Percentiles rank a stretch among this genome's conserved stretches.
phyloP scores from a whole-genome alignment of 2,329 filamentous ascomycete species.

The Didymella keratinophila region DNA sequence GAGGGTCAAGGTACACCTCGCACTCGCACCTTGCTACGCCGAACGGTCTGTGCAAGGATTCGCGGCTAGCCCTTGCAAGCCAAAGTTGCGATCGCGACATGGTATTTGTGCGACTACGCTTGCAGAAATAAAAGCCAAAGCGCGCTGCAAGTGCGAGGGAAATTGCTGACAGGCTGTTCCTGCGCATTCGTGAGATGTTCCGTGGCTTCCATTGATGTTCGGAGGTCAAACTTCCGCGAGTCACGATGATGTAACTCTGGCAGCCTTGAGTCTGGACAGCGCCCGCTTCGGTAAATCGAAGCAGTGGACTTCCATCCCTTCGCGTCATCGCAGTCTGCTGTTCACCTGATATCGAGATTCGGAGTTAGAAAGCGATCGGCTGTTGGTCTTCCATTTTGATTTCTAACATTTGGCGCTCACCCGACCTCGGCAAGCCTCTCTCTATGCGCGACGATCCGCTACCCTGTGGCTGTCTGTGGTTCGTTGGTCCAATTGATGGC shows the following conservation, averaged over 20 bases:
- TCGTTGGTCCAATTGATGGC: slow-evolving; percentile 38
- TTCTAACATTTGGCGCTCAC: slow-evolving; percentile 37
- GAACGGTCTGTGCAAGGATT: slow-evolving; percentile 10
- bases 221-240: slow-evolving; percentile 18
- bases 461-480: slow-evolving; percentile 33
- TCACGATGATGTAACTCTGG: slow-evolving; percentile 33
- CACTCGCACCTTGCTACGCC: slow-evolving; percentile 14
- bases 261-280: slow-evolving; percentile 22
- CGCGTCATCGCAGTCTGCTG: slow-evolving; percentile 30
- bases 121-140: slow-evolving; percentile 10
- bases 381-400: slow-evolving; percentile 31
- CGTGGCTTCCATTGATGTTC: slow-evolving; percentile 9
- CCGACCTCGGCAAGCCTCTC: slow-evolving; percentile 38
- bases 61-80: slow-evolving; percentile 16
- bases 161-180: slow-evolving; percentile 12
- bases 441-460: slow-evolving; percentile 40
- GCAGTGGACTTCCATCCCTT: slow-evolving; percentile 19
- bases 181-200: background rate
- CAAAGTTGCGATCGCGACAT: slow-evolving; percentile 14
- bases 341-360: slow-evolving; percentile 27
- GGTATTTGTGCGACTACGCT: slow-evolving; percentile 8
- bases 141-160: slow-evolving; percentile 10
- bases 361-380: slow-evolving; percentile 17
- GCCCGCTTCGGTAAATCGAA: slow-evolving; percentile 18
- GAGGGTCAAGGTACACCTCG: slow-evolving; percentile 21